A percentile compares a stretch with the other conserved stretches of the same genome.
These are phyloP conservation scores for Aspergillus bertholletiae DNA, from an alignment of 495 filamentous ascomycete genomes.

Conservation along the genomic window DNA sequence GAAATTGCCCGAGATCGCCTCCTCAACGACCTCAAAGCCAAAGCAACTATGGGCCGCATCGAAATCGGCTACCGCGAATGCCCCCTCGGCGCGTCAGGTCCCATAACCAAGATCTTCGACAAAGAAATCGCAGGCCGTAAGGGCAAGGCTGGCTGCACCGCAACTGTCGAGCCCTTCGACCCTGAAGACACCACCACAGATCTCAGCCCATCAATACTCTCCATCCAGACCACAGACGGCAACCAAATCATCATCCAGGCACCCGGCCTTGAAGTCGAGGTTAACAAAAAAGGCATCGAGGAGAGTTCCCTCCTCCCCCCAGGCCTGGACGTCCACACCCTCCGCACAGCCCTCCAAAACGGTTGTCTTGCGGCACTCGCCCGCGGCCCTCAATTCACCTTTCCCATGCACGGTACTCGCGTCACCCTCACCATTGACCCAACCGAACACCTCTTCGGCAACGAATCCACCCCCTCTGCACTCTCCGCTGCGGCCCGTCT, in stretches of 20 bases:
- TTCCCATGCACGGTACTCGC: conserved; percentile 68
- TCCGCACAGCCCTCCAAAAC: conserved; percentile 67
- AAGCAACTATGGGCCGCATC: conserved; percentile 85
- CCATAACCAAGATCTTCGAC: conserved; percentile 65
- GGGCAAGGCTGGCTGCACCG: conserved; percentile 73
- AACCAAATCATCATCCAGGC: conserved; percentile 60
- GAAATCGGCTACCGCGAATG: conserved; percentile 94
- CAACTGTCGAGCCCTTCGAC: conserved; percentile 56
- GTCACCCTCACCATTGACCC: conserved; percentile 68
- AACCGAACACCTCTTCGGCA: conserved; percentile 59
- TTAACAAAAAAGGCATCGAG: conserved; percentile 31
- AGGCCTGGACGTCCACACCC: conserved; percentile 50
- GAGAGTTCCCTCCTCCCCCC: conserved; percentile 49
- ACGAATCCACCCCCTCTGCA: conserved; percentile 67
- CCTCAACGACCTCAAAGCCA: conserved; percentile 83
- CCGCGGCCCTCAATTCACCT: conserved; percentile 72
- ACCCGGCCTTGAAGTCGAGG: conserved; percentile 39
- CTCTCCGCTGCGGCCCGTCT: conserved; percentile 73
- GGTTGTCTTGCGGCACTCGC: conserved; percentile 82
- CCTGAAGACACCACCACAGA: conserved; percentile 17
- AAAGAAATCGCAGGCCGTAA: conserved; percentile 74
- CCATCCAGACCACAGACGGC: conserved; percentile 33
- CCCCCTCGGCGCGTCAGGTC: conserved; percentile 47
- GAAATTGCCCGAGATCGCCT: conserved; percentile 90
- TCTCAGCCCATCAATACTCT: conserved; percentile 20